Percentiles rank a stretch among this genome's conserved stretches.
These are phyloP conservation scores for Didymella exigua DNA, from an alignment of 2,329 filamentous ascomycete species.

Conservation along the genomic window DNA sequence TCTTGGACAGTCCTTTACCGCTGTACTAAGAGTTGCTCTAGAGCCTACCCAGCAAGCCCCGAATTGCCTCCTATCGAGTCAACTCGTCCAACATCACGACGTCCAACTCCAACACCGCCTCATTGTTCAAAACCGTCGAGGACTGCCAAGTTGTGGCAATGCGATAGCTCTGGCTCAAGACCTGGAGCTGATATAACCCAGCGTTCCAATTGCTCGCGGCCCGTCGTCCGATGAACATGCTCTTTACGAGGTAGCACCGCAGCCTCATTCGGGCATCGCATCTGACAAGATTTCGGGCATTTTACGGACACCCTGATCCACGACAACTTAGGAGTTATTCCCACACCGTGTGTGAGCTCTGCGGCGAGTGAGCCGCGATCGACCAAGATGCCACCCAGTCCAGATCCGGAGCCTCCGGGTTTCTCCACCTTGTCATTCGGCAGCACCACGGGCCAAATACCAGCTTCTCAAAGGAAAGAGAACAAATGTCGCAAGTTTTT, in stretches of 20 bases:
- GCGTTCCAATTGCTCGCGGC: slow-evolving; percentile 1
- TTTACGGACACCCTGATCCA: neutral
- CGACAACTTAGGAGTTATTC: neutral
- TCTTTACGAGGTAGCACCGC: slow-evolving; percentile 1
- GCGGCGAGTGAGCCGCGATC: neutral
- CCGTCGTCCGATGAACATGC: neutral
- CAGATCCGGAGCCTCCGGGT: slow-evolving; percentile 1
- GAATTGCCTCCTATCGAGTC: slow-evolving; percentile 5
- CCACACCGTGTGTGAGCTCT: neutral
- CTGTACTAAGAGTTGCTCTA: neutral
- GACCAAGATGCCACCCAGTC: slow-evolving; percentile 8
- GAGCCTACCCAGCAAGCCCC: neutral
- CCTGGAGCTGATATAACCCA: neutral
- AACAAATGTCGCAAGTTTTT: slow-evolving; percentile 27
- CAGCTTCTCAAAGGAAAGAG: neutral
- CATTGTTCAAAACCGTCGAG: slow-evolving; percentile 1
- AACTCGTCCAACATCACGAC: slow-evolving; percentile 1
- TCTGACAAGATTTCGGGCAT: neutral
- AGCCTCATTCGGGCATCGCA: neutral
- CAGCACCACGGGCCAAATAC: neutral
- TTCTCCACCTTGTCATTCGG: slow-evolving; percentile 4
- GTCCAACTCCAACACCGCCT: neutral
- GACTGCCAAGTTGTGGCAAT: neutral
- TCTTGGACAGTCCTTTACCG: neutral
- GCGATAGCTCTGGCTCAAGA: neutral